A percentile compares a stretch with the other conserved stretches of the same genome.
Evolutionary conservation across 1,284 basidiomycete species (phyloP).

Genomic region (Macrocybe sp.): DNA sequence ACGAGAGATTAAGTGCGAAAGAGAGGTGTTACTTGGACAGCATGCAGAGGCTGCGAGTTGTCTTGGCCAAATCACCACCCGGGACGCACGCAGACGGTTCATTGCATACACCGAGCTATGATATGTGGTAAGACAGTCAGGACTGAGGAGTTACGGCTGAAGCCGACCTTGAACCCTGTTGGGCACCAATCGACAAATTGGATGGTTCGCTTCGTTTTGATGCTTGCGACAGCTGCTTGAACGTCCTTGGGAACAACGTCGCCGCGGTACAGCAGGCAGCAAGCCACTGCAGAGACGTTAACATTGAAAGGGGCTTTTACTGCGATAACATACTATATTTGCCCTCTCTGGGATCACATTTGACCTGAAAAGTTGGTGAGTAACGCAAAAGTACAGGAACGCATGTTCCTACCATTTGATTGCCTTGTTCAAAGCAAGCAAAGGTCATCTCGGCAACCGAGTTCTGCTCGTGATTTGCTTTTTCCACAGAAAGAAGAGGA

Average conservation of each 20-base stretch:
- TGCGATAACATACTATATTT: constrained; percentile 83
- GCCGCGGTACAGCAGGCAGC: constrained; percentile 87
- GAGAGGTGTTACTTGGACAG: constrained; percentile 63
- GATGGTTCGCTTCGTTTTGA: constrained; percentile 97
- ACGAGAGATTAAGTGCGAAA: constrained; percentile 1
- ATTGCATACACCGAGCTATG: constrained; percentile 92
- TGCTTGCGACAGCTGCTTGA: constrained; percentile 87
- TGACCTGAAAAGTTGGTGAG: constrained; percentile 43
- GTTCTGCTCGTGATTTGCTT: constrained; percentile 95
- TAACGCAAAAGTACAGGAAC: neutral
- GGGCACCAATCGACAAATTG: constrained; percentile 99
- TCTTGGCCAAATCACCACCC: constrained; percentile 93
- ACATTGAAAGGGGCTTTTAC: constrained; percentile 5
- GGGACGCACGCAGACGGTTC: constrained; percentile 90
- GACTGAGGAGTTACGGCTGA: constrained; percentile 41
- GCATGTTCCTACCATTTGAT: constrained; percentile 81
- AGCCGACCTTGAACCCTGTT: constrained; percentile 84
- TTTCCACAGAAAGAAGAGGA: constrained; percentile 86
- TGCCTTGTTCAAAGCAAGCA: constrained; percentile 95
- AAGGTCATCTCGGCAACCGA: constrained; percentile 98
- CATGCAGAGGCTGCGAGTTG: constrained; percentile 95
- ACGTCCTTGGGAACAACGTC: constrained; percentile 98
- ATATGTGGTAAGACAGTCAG: neutral
- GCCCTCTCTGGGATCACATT: constrained; percentile 92
- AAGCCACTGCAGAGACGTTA: constrained; percentile 58